A percentile compares a stretch with the other conserved stretches of the same genome.
Conservation (phyloP, 2,329 filamentous ascomycete genomes). For the Aspergillus sp. region DNA sequence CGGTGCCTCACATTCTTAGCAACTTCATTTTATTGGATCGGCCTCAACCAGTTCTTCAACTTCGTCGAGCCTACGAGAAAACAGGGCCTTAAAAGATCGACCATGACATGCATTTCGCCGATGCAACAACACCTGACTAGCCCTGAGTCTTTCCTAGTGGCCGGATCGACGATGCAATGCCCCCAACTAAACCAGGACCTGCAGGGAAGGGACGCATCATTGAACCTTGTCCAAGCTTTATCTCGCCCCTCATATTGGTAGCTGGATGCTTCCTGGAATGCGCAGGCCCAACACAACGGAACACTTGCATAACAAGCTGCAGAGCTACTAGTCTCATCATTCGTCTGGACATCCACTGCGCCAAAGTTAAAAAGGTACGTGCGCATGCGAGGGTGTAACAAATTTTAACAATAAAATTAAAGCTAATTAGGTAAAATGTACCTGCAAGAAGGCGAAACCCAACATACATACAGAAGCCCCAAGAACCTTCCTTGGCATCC, state of each 20-base stretch:
- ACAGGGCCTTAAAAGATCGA: conserved; percentile 1
- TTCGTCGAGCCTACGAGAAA: background rate
- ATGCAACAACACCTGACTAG: background rate
- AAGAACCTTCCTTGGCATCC: background rate
- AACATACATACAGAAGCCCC: background rate
- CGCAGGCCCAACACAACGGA: background rate
- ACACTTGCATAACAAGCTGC: background rate
- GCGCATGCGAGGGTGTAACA: conserved; percentile 1
- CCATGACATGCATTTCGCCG: background rate
- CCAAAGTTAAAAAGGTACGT: background rate
- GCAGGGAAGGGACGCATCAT: conserved; percentile 1
- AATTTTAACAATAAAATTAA: background rate
- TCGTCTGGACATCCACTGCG: background rate
- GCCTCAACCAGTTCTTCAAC: background rate
- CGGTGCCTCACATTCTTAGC: conserved; percentile 12
- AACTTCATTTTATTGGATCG: conserved; percentile 22
- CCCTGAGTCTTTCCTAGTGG: background rate
- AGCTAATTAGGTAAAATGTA: background rate
- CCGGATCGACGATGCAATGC: background rate
- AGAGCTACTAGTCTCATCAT: conserved; percentile 5
- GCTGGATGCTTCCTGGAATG: conserved; percentile 7
- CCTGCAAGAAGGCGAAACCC: background rate
- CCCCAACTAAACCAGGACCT: background rate
- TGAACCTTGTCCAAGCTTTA: conserved; percentile 3
- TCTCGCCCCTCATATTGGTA: background rate